Evolutionary conservation across 345 rosid species (phyloP), one percentile per base, ranked within the genome.

Genomic region (Ceriops zippeliana): DNA sequence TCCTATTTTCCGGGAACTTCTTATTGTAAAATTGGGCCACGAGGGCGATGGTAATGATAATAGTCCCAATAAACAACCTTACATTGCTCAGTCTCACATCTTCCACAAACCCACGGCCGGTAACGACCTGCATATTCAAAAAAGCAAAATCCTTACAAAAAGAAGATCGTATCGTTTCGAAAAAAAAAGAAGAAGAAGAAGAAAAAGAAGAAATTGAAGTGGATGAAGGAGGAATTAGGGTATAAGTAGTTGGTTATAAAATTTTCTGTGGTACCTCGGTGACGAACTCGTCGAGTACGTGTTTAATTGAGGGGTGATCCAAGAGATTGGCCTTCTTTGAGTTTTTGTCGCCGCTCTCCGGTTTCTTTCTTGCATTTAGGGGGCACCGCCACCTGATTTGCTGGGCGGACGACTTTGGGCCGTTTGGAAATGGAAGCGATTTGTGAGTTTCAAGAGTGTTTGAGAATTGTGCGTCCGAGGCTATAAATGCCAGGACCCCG

Each of bases 1-100:
- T 90, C 87, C 83, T 76, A 67, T 96, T 96, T 85, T 96, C 96
- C 1, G 98, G 98, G 79, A 96, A 96, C 74, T 96, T 96, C 86
- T 92, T 96, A 62, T 92, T 96, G 96, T 96, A 96, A 70, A 96
- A 96, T 84, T 96, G 99, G 58, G 98, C 98, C 72, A 90, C 67
- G 58, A 96, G 91, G 60, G 99, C 99, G 61, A 92, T 86, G 1
- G 65, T 73, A 61, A 96, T 90, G 34, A 92, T 84, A 9, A 89
- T 72, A 37, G 83, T 51, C 56, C 99, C 99, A 64, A 92, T 54
- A 35, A 87, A 64, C 88, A 96, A 54, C 60, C 86, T 85, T 4
- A 85, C 31, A 76, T 96, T 96, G 87, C 97, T 96, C 87, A 87
- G 75, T 83, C 87, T 82, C 80, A 89, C 92, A 80, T 96, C 86